Evolutionary conservation across 768 basidiomycete species (phyloP), one percentile per base, ranked within the genome.

Genomic region (Amanita thiersii): DNA sequence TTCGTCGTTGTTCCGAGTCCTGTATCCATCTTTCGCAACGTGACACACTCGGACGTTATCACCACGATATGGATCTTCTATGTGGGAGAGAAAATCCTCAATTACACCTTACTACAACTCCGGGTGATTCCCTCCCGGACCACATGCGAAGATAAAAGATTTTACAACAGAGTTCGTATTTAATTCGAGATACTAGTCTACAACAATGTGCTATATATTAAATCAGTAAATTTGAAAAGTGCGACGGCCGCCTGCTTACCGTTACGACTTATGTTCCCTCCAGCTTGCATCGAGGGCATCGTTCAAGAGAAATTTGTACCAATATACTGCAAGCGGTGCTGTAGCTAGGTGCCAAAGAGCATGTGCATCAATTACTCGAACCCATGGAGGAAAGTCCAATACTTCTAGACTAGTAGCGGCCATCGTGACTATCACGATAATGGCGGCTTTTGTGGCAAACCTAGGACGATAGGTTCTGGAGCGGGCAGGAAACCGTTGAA

Each of bases 261-360:
- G n/a, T 52, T 44, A 64, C 24, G 45, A 36, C 50, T 57, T 64
- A 31, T 60, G 58, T 28, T 65, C 64, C 39, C 69, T 69, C 87
- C 87, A 89, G 14, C 79, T 77, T 8, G 65, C 62, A 50, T 89
- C 83, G 36, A 69, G 61, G 1, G 87, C 69, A 56, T 94, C 92
- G 50, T 77, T 58, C 5, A 85, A 55, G 21, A 93, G 57, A 51
- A 94, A 93, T n/a, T 72, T 64, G 52, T 94, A 98, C 92, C 94
- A 97, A 34, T 75, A 67, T 35, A 72, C 54, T 3, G 80, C 76
- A 23, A 98, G 75, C 0, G 83, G 82, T 1, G 74, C 82, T 0
- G 94, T 99, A 3, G 77, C 71, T 5, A 86, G 65, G 59, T 99
- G 94, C 96, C 94, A 98, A 11, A 98, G 61, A 2, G 90, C 72